A percentile compares a stretch with the other conserved stretches of the same genome.
Evolutionary conservation across 2,329 filamentous ascomycete genomes (phyloP).

Genomic region (Colletotrichum somersetense): DNA sequence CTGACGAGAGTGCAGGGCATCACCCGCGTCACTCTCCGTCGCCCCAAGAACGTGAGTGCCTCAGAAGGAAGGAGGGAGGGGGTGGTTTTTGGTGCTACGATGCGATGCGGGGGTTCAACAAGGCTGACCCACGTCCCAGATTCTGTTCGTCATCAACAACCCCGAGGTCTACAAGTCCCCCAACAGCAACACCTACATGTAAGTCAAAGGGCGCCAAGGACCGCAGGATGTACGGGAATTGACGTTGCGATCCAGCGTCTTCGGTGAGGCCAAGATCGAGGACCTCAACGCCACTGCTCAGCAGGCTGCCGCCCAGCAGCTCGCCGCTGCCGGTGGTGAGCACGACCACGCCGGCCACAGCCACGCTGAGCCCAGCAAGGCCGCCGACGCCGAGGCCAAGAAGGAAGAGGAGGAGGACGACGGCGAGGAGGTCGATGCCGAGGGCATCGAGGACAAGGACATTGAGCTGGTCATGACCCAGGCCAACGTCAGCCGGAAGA

Average conservation of each 20-base stretch:
- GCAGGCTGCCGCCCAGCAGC: slow-evolving; percentile 94
- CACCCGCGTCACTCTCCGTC: slow-evolving; percentile 95
- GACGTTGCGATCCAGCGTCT: slow-evolving; percentile 72
- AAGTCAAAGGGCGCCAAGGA: slow-evolving; percentile 58
- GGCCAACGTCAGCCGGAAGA: slow-evolving; percentile 95
- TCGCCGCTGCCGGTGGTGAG: slow-evolving; percentile 78
- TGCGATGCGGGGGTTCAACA: slow-evolving; percentile 18
- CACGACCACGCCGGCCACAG: slow-evolving; percentile 78
- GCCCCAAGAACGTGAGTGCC: slow-evolving; percentile 95
- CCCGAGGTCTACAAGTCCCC: slow-evolving; percentile 99
- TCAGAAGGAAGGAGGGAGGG: background rate
- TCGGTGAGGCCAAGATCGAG: slow-evolving; percentile 99
- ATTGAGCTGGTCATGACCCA: slow-evolving; percentile 99
- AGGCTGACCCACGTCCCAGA: slow-evolving; percentile 66
- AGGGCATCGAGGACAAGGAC: slow-evolving; percentile 97
- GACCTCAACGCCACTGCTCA: slow-evolving; percentile 99
- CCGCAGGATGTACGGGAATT: background rate
- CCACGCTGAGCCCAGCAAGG: slow-evolving; percentile 76
- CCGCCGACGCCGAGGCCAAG: slow-evolving; percentile 75
- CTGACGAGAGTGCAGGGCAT: slow-evolving; percentile 97
- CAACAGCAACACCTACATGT: slow-evolving; percentile 99
- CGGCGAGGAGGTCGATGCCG: slow-evolving; percentile 94
- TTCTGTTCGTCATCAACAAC: slow-evolving; percentile 99
- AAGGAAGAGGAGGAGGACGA: slow-evolving; percentile 89
- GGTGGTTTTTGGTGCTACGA: slow-evolving; percentile 2